Percentiles rank a stretch among this genome's conserved stretches.
phyloP scores from a whole-genome alignment of 768 basidiomycete genomes.

The Amanita phalloides region DNA sequence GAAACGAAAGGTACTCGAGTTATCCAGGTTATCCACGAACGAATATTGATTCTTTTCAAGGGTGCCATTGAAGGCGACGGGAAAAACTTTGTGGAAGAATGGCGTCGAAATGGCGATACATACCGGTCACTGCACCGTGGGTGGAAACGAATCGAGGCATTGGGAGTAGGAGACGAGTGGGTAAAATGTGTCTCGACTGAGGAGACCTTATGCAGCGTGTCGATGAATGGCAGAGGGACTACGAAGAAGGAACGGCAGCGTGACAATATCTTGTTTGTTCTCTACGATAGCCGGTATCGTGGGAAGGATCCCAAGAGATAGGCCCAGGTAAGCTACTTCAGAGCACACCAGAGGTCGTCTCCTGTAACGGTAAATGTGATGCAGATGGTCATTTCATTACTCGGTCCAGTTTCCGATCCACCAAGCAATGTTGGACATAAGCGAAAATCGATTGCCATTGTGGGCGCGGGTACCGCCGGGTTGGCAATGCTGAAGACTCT shows the following conservation, averaged over 20 bases:
- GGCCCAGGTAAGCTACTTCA: too few species aligned
- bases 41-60: conserved; percentile 9
- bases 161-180: conserved; percentile 31
- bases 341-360: too few species aligned
- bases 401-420: conserved; percentile 3
- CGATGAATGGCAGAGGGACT: conserved; percentile 39
- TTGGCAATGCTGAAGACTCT: conserved; percentile 40
- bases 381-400: conserved; percentile 14
- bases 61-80: conserved; percentile 31
- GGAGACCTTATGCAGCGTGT: conserved; percentile 34
- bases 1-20: neutral
- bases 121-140: conserved; percentile 25
- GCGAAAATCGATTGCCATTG: conserved; percentile 40
- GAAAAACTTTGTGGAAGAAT: conserved; percentile 35
- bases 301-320: too few species aligned
- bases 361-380: too few species aligned
- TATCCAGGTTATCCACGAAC: neutral
- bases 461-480: conserved; percentile 49
- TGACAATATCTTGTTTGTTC: neutral
- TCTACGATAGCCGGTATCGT: too few species aligned
- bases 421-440: conserved; percentile 2
- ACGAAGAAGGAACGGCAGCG: conserved; percentile 28
- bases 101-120: conserved; percentile 28
- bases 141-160: conserved; percentile 35
- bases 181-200: conserved; percentile 24